Conservation (phyloP, 805 yeast genomes). For the Starmerella khaoyaiensis region DNA sequence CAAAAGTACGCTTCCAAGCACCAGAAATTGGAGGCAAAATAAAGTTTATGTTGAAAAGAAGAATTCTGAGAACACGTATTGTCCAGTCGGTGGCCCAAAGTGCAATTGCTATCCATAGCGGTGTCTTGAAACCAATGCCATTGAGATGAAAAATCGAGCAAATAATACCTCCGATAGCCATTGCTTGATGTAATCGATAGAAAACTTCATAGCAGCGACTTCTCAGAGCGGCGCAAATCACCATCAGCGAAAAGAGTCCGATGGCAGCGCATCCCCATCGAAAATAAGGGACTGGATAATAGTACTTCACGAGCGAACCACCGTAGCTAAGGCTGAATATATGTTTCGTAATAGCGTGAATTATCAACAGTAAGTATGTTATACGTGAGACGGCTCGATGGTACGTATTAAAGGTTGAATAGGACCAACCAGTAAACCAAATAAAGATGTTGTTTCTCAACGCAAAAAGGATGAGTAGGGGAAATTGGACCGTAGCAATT, state of each 20-base stretch:
- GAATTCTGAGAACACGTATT: conserved; percentile 41
- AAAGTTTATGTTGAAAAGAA: conserved; percentile 26
- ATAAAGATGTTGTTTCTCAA: conserved; percentile 51
- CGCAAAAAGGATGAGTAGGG: conserved; percentile 44
- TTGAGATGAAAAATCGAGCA: conserved; percentile 44
- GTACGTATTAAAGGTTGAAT: conserved; percentile 40
- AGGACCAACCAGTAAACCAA: conserved; percentile 47
- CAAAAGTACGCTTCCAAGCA: conserved; percentile 23
- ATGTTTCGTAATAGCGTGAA: conserved; percentile 42
- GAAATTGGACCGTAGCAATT: conserved; percentile 35
- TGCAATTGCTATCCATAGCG: conserved; percentile 41
- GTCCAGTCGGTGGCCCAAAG: conserved; percentile 59
- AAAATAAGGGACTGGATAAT: conserved; percentile 28
- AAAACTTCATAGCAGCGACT: conserved; percentile 42
- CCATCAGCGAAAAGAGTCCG: conserved; percentile 29
- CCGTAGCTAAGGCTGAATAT: conserved; percentile 30
- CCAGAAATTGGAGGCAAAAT: conserved; percentile 31
- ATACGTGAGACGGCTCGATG: conserved; percentile 48
- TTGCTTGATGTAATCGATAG: conserved; percentile 39
- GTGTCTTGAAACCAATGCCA: conserved; percentile 42
- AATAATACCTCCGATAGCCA: conserved; percentile 41
- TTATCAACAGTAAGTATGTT: conserved; percentile 31
- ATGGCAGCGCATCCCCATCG: conserved; percentile 29
- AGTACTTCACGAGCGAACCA: conserved; percentile 25
- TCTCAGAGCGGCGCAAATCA: conserved; percentile 41